Percentiles rank a stretch among this genome's conserved stretches.
These are phyloP conservation scores for Xylaria arbuscula DNA, from an alignment of 2,329 filamentous ascomycete species.

Conservation along the genomic window DNA sequence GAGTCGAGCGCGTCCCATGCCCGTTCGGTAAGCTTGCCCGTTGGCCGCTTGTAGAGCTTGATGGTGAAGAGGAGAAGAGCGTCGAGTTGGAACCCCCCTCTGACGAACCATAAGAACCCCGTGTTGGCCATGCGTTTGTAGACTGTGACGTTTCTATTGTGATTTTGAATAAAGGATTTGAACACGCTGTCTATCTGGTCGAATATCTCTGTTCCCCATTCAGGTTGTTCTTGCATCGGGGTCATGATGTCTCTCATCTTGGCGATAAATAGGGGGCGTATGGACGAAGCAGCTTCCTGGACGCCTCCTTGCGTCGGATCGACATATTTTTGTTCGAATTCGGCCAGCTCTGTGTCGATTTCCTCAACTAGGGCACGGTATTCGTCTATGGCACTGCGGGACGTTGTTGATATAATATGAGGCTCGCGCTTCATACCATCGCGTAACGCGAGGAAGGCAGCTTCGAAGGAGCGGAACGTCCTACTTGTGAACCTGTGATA, in stretches of 20 bases:
- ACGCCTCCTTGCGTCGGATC: constrained; percentile 44
- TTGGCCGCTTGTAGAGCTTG: constrained; percentile 35
- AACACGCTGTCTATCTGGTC: constrained; percentile 38
- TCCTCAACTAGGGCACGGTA: constrained; percentile 40
- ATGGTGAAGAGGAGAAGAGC: constrained; percentile 33
- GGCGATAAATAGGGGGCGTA: constrained; percentile 36
- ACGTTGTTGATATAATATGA: neutral
- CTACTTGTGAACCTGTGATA: constrained; percentile 33
- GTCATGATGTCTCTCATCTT: constrained; percentile 34
- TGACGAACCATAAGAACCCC: constrained; percentile 40
- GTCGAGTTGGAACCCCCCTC: constrained; percentile 33
- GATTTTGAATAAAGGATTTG: constrained; percentile 34
- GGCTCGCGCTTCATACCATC: neutral
- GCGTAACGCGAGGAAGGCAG: constrained; percentile 32
- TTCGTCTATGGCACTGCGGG: constrained; percentile 20
- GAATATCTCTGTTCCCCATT: constrained; percentile 37
- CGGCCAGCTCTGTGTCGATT: constrained; percentile 39
- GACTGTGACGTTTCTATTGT: constrained; percentile 19
- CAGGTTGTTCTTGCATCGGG: constrained; percentile 36
- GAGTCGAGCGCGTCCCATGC: constrained; percentile 35
- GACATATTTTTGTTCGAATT: constrained; percentile 46
- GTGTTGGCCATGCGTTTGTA: constrained; percentile 24
- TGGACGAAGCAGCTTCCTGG: constrained; percentile 31
- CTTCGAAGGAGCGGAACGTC: constrained; percentile 31
- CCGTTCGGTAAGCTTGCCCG: constrained; percentile 33